Conservation (phyloP, 805 yeast genomes). For the Pichia thaimueangensis region DNA sequence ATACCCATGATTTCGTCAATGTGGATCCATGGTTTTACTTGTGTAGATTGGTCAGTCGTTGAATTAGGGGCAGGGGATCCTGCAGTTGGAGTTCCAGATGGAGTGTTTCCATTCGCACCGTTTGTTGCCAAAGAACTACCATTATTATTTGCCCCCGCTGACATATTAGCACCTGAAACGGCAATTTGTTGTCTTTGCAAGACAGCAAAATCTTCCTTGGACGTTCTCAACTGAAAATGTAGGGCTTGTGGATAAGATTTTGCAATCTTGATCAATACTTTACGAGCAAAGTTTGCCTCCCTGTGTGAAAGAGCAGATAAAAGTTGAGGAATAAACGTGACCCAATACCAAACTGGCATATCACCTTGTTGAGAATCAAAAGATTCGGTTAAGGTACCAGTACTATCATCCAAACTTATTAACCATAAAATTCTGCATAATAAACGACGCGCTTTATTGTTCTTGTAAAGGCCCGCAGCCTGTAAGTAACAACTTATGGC, state of each 20-base stretch:
- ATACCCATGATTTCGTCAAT: constrained; percentile 91
- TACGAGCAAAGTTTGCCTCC: constrained; percentile 86
- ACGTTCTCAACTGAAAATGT: constrained; percentile 91
- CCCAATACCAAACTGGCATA: constrained; percentile 99
- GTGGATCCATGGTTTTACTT: constrained; percentile 84
- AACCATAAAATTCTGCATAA: constrained; percentile 91
- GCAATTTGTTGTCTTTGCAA: constrained; percentile 58
- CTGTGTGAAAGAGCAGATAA: constrained; percentile 83
- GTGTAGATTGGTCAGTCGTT: constrained; percentile 19
- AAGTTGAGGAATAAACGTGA: constrained; percentile 91
- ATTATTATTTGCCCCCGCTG: constrained; percentile 7
- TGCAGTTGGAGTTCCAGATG: constrained; percentile 2
- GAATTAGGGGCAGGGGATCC: constrained; percentile 2
- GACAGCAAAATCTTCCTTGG: constrained; percentile 88
- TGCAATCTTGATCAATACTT: constrained; percentile 84
- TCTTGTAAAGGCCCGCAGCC: constrained; percentile 95
- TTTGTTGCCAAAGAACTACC: constrained; percentile 5
- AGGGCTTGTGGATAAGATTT: constrained; percentile 96
- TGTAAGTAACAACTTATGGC: constrained; percentile 95
- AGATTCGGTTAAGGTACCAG: constrained; percentile 75
- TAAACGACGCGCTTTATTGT: constrained; percentile 80
- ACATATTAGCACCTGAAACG: background rate
- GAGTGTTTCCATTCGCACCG: constrained; percentile 1
- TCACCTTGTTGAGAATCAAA: constrained; percentile 93
- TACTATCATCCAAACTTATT: constrained; percentile 80